Evolutionary conservation across 805 yeast genomes (phyloP).

Genomic region (Metschnikowia peoriensis): DNA sequence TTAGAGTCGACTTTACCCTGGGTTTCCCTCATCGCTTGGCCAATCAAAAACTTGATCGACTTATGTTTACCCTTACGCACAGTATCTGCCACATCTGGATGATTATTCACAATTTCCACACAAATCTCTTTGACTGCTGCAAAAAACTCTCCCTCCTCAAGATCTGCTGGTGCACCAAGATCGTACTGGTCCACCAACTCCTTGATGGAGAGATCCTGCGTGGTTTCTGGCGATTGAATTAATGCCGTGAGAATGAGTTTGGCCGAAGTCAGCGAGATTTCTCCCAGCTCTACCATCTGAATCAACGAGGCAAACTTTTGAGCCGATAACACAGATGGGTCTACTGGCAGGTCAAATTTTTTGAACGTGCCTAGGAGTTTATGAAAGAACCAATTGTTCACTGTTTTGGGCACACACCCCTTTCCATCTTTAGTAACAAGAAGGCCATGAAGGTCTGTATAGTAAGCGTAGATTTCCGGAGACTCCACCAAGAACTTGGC

Average conservation of each 20-base stretch:
- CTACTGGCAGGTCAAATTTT: constrained; percentile 42
- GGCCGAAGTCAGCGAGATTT: constrained; percentile 67
- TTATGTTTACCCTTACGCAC: constrained; percentile 58
- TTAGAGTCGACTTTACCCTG: constrained; percentile 58
- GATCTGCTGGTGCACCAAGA: constrained; percentile 32
- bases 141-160: constrained; percentile 31
- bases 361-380: constrained; percentile 71
- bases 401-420: constrained; percentile 34
- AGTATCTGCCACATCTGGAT: constrained; percentile 56
- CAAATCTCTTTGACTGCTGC: constrained; percentile 44
- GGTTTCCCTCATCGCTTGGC: constrained; percentile 77
- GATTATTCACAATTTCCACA: constrained; percentile 38
- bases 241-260: constrained; percentile 62
- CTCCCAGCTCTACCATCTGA: constrained; percentile 40
- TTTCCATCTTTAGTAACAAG: constrained; percentile 16
- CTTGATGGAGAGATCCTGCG: constrained; percentile 26
- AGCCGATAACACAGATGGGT: constrained; percentile 31
- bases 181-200: constrained; percentile 56
- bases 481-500: constrained; percentile 66
- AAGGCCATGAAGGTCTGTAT: constrained; percentile 38
- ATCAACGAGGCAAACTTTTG: constrained; percentile 55
- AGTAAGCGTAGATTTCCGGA: constrained; percentile 51
- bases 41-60: constrained; percentile 75
- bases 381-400: constrained; percentile 80
- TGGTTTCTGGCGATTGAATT: constrained; percentile 46